Evolutionary conservation across 371 early-diverging fungal species (phyloP), one percentile per base, ranked within the genome.

Genomic region (Mycotypha africana): DNA sequence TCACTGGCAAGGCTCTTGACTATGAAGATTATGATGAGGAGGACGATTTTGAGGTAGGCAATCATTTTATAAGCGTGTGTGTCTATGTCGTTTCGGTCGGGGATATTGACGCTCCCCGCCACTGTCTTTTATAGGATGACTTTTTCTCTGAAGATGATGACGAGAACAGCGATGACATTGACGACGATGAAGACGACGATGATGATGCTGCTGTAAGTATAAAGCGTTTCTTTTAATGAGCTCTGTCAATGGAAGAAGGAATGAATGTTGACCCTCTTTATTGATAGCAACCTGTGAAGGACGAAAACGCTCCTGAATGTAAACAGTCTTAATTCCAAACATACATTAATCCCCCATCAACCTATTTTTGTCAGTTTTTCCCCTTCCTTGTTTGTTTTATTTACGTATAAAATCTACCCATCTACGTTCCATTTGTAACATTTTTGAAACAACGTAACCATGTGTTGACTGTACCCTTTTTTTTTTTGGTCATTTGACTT

Each of bases 1-100:
- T 95, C 77, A 97, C 97, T 19, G 98, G 98, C 56, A 88, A 90
- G 67, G 97, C 98, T 39, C 81, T 94, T 41, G 84, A 84, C 45
- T 85, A 85, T 61, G 85, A 82, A 49, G 88, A 84, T 45, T 71
- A 80, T 45, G 76, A 67, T 7, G 82, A 77, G 32, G 83, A 82
- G 36, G 85, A 81, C 40, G 84, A 84, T 41, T 81, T 82, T 43
- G 88, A 82, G 35, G 89, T 81, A 59, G 19, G 56, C 35, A 58
- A 59, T 51, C 70, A 75, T n/a, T n/a, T n/a, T n/a, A n/a, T n/a
- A n/a, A n/a, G n/a, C n/a, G n/a, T n/a, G n/a, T n/a, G n/a, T n/a
- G n/a, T n/a, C n/a, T n/a, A n/a, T n/a, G n/a, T n/a, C n/a, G n/a
- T n/a, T n/a, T n/a, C n/a, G n/a, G n/a, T n/a, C n/a, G n/a, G n/a